Evolutionary conservation across 1,284 basidiomycete species (phyloP), one percentile per base, ranked within the genome.

Genomic region (Ceratobasidium sp.): DNA sequence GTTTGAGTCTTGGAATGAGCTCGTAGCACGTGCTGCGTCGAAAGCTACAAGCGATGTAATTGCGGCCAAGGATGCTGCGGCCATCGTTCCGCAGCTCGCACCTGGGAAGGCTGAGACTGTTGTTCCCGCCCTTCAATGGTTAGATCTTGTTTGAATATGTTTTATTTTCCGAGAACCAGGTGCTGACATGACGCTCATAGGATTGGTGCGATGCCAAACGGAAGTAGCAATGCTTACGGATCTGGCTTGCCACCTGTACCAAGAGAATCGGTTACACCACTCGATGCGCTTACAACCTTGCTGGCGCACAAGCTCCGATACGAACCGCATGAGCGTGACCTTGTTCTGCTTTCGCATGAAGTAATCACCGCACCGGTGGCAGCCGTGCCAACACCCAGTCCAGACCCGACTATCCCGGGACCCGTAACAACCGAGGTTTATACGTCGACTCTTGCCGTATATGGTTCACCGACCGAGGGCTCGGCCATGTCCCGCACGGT

Each of bases 401-500:
- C 75, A 1, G 41, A 72, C 1, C 58, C 74, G 36, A 82, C 84
- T 75, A 85, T 45, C 16, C 43, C 36, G 18, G 73, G 73, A 32
- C 73, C 75, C 1, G 34, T 72, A 2, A 61, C 74, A 36, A 82
- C 84, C 75, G 86, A 91, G 78, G 84, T 90, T 30, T 88, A 96
- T 76, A 92, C 89, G 9, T 93, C 93, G 1, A 87, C 88, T 26
- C 80, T 97, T 16, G 84, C 93, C 45, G 84, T 87, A 64, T 93
- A 92, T 76, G 95, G 94, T 0, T 87, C 86, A 14, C 78, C 84
- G 3, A 57, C 62, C 3, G 16, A 23, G 16, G 88, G 86, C 18
- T 90, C 90, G 0, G 94, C 94, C 1, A 98, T 98, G 96, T 88
- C 94, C 12, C 86, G 89, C 57, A 93, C 92, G 1, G 96, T 98